These are phyloP conservation scores for Claviceps sp. DNA, from an alignment of 2,329 filamentous ascomycete genomes.

Conservation along the genomic window DNA sequence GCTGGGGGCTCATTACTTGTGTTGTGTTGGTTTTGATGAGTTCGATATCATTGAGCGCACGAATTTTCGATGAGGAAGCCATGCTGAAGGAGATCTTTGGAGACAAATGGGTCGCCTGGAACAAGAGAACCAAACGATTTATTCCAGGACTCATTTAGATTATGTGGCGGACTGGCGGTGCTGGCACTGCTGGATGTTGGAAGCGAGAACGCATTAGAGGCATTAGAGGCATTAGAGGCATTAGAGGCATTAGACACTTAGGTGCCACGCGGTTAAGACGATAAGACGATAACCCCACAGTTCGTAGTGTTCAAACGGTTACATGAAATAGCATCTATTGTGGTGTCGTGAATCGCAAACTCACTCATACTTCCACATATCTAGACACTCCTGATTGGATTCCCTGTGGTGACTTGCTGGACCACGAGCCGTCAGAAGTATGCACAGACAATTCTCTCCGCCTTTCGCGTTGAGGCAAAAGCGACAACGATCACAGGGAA, in stretches of 20 bases:
- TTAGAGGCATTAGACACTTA: background rate
- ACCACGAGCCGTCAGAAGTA: too few relatives aligned
- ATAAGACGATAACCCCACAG: too few relatives aligned
- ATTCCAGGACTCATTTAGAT: slow-evolving; percentile 21
- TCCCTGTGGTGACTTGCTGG: too few relatives aligned
- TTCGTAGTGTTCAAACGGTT: too few relatives aligned
- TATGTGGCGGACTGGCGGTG: background rate
- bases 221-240: background rate
- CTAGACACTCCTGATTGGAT: too few relatives aligned
- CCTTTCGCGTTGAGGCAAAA: background rate
- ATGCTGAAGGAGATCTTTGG: slow-evolving; percentile 36
- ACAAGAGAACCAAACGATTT: slow-evolving; percentile 32
- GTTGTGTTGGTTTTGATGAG: background rate
- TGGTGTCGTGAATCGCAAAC: too few relatives aligned
- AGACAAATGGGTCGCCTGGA: slow-evolving; percentile 33
- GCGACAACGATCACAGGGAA: too few relatives aligned
- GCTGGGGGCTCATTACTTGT: slow-evolving; percentile 1
- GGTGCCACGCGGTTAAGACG: too few relatives aligned
- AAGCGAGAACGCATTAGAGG: background rate
- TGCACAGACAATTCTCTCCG: too few relatives aligned
- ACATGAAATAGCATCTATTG: too few relatives aligned
- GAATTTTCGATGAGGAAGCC: slow-evolving; percentile 34
- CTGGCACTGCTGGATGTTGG: background rate
- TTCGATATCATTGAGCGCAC: slow-evolving; percentile 6
- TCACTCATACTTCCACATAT: too few relatives aligned